phyloP scores from a whole-genome alignment of 306 rosid species.

The Sesbania bispinosa region DNA sequence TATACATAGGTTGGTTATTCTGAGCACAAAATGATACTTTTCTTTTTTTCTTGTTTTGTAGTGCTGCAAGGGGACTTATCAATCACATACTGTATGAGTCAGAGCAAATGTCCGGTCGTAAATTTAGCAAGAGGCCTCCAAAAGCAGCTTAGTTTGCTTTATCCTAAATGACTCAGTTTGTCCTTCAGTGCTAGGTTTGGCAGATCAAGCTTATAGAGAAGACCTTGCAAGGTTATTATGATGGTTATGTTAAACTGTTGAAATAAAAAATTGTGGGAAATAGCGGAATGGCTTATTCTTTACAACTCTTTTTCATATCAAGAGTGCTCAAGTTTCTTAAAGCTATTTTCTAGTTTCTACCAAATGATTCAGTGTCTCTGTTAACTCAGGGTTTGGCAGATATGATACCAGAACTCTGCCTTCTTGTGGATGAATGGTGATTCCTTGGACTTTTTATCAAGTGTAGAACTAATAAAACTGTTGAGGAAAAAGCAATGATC shows the following conservation, averaged over 20 bases:
- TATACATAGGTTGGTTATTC: constrained; percentile 1
- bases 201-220: constrained; percentile 9
- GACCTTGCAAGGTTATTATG: constrained; percentile 4
- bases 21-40: neutral
- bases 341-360: neutral
- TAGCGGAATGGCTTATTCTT: neutral
- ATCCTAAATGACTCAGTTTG: constrained; percentile 14
- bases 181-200: constrained; percentile 13
- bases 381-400: neutral
- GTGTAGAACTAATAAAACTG: no score
- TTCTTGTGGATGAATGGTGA: no score
- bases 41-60: constrained; percentile 36
- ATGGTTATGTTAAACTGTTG: neutral
- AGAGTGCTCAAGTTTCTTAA: constrained; percentile 25
- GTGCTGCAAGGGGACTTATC: constrained; percentile 95
- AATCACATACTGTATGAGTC: constrained; percentile 78
- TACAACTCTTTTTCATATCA: constrained; percentile 11
- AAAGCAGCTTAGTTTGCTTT: constrained; percentile 27
- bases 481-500: no score
- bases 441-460: no score
- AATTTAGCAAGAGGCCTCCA: constrained; percentile 55
- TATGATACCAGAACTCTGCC: constrained; percentile 2
- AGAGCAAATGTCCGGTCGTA: constrained; percentile 72
- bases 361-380: no score
- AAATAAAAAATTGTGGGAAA: constrained; percentile 14